These are phyloP conservation scores for Podaxis sp. DNA, from an alignment of 768 basidiomycete genomes.

Conservation along the genomic window DNA sequence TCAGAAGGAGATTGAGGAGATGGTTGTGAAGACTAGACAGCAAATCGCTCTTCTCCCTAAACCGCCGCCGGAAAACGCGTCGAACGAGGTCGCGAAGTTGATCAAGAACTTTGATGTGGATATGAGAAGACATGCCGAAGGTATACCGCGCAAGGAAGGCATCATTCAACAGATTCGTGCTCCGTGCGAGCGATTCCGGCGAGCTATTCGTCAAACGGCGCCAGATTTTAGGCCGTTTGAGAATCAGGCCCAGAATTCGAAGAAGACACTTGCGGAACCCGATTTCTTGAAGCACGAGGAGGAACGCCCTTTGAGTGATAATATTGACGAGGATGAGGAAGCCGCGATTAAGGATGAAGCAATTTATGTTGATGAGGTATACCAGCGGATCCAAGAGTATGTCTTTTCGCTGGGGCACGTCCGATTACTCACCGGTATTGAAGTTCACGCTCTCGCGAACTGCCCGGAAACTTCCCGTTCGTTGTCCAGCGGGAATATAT, in stretches of 20 bases:
- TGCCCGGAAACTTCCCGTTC: constrained; percentile 68
- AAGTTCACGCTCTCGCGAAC: constrained; percentile 73
- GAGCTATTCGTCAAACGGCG: constrained; percentile 48
- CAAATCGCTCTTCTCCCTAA: constrained; percentile 38
- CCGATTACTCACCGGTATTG: constrained; percentile 23
- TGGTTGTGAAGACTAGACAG: constrained; percentile 39
- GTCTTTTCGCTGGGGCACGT: neutral
- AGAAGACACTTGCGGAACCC: constrained; percentile 18
- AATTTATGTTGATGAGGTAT: constrained; percentile 28
- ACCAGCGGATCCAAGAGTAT: constrained; percentile 21
- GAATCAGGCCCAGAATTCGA: constrained; percentile 13
- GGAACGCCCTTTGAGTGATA: constrained; percentile 23
- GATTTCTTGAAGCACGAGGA: constrained; percentile 24
- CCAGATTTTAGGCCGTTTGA: constrained; percentile 59
- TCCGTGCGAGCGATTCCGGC: constrained; percentile 45
- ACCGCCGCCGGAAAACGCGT: constrained; percentile 54
- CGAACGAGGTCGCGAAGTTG: constrained; percentile 51
- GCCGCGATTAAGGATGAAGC: neutral
- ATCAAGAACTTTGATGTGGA: constrained; percentile 48
- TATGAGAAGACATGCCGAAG: constrained; percentile 46
- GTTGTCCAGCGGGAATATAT: constrained; percentile 57
- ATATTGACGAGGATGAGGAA: constrained; percentile 13
- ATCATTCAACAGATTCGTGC: constrained; percentile 58
- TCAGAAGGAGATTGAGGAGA: constrained; percentile 52
- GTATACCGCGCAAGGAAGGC: constrained; percentile 50